Percentiles rank a stretch among this genome's conserved stretches.
Evolutionary conservation across 139 green algal genomes (phyloP).

Genomic region (Bryopsis sp.): DNA sequence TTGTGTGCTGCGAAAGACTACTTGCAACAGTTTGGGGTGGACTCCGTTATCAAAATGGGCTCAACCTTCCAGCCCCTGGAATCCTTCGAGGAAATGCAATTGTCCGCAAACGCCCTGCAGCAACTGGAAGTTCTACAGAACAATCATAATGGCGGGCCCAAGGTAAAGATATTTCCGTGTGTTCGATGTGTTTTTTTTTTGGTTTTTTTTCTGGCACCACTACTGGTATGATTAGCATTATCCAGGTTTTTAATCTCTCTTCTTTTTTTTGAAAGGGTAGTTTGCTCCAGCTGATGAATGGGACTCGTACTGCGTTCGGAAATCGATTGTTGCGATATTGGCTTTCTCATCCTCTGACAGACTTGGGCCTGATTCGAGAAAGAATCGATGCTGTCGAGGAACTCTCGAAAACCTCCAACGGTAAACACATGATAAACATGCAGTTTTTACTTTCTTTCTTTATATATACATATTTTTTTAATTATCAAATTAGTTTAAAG

Average conservation of each 20-base stretch:
- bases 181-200: too few relatives aligned
- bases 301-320: constrained; percentile 56
- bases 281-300: constrained; percentile 75
- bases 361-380: constrained; percentile 35
- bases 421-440: too few relatives aligned
- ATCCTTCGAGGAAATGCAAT: constrained; percentile 27
- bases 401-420: constrained; percentile 32
- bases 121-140: constrained; percentile 47
- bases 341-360: constrained; percentile 52
- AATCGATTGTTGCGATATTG: constrained; percentile 63
- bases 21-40: constrained; percentile 54
- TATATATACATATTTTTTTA: too few relatives aligned
- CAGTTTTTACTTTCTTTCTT: too few relatives aligned
- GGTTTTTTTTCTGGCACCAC: too few relatives aligned
- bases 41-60: constrained; percentile 44
- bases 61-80: constrained; percentile 1
- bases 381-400: constrained; percentile 70
- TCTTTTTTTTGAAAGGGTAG: constrained; percentile 44
- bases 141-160: background rate
- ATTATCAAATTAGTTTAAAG: too few relatives aligned
- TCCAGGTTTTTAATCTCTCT: too few relatives aligned
- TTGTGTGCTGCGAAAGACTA: constrained; percentile 53
- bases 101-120: constrained; percentile 46
- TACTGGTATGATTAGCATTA: too few relatives aligned
- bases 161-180: constrained; percentile 28